A percentile compares a stretch with the other conserved stretches of the same genome.
phyloP scores from a whole-genome alignment of 164 flowering plant species.

The Magnolia kwangsiensis region DNA sequence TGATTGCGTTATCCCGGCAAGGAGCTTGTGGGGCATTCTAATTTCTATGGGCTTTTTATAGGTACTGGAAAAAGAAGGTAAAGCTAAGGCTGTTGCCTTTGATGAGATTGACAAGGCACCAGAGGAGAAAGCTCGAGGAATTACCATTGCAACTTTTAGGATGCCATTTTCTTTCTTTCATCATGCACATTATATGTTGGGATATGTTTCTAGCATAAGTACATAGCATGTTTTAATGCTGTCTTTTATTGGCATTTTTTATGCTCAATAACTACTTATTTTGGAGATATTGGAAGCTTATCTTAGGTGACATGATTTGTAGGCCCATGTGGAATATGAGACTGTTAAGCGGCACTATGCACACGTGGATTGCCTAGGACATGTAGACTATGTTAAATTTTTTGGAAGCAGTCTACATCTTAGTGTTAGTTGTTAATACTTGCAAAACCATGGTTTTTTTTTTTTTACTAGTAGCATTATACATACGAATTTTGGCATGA shows the following conservation, averaged over 20 bases:
- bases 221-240: too few species aligned
- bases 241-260: background rate
- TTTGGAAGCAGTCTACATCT: too few species aligned
- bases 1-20: too few species aligned
- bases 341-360: constrained; percentile 92
- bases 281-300: background rate
- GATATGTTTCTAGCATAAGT: too few species aligned
- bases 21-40: background rate
- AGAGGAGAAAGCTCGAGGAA: constrained; percentile 96
- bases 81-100: constrained; percentile 90
- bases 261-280: background rate
- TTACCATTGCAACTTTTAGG: constrained; percentile 90
- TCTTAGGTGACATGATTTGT: constrained; percentile 17
- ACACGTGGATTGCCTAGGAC: constrained; percentile 98
- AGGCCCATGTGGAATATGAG: constrained; percentile 99
- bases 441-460: too few species aligned
- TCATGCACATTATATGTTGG: background rate
- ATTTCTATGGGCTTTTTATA: constrained; percentile 14
- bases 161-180: constrained; percentile 7
- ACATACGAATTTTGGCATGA: too few species aligned
- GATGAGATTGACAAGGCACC: constrained; percentile 99
- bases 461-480: too few species aligned
- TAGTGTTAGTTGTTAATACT: too few species aligned
- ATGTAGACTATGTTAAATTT: constrained; percentile 89
- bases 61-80: constrained; percentile 95